These are phyloP conservation scores for Paratinospora sagittata DNA, from an alignment of 164 flowering plant species.

Conservation along the genomic window DNA sequence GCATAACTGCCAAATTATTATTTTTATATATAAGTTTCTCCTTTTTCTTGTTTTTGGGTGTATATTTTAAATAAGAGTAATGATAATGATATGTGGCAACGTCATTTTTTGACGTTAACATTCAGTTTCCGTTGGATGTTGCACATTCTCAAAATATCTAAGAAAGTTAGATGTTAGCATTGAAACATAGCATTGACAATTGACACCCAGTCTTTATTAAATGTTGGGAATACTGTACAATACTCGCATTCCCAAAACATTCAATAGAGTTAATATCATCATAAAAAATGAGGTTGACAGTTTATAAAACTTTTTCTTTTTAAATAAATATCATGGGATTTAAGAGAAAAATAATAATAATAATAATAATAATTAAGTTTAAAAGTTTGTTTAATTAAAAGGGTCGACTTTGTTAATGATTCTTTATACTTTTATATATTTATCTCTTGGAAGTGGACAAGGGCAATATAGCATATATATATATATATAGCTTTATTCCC, in stretches of 20 bases:
- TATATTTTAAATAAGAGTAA: too few species aligned
- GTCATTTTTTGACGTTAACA: too few species aligned
- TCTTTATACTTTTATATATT: constrained; percentile 5
- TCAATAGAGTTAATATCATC: too few species aligned
- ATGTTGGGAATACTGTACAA: too few species aligned
- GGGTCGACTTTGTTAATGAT: constrained; percentile 6
- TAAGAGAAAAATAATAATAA: not conserved
- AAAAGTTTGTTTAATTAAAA: constrained; percentile 4
- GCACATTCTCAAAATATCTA: too few species aligned
- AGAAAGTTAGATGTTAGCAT: too few species aligned
- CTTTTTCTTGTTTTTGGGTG: not conserved
- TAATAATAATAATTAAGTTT: not conserved
- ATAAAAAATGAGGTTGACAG: too few species aligned
- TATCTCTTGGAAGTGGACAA: constrained; percentile 9
- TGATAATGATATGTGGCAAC: too few species aligned
- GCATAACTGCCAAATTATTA: constrained; percentile 8
- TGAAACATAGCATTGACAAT: too few species aligned
- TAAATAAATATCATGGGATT: not conserved
- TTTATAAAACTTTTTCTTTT: not conserved
- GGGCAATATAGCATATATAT: not conserved
- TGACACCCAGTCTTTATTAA: too few species aligned
- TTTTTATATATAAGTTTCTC: not conserved
- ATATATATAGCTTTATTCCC: constrained; percentile 17
- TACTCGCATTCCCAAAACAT: too few species aligned
- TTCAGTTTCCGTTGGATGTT: too few species aligned